A percentile compares a stretch with the other conserved stretches of the same genome.
These are phyloP conservation scores for Kodamaea sp. DNA, from an alignment of 1,139 yeast species.

Conservation along the genomic window DNA sequence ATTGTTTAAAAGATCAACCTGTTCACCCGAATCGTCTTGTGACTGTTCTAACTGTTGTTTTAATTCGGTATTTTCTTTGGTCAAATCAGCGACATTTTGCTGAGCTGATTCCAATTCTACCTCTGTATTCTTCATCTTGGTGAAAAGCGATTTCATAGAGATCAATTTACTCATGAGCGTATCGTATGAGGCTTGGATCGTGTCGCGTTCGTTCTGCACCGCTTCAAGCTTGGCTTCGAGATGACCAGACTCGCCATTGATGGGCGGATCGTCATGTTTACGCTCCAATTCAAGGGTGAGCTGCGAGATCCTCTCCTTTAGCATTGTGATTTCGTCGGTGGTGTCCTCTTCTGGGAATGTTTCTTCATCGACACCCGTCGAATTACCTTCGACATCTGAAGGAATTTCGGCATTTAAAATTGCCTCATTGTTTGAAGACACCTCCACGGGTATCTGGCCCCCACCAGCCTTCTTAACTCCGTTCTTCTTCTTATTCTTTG, in stretches of 20 bases:
- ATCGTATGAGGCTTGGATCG: slow-evolving; percentile 69
- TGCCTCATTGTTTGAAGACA: no score
- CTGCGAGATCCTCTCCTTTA: slow-evolving; percentile 18
- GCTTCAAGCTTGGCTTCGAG: slow-evolving; percentile 2
- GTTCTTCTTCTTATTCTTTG: slow-evolving; percentile 22
- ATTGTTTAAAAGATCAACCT: slow-evolving; percentile 52
- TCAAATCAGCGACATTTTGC: slow-evolving; percentile 29
- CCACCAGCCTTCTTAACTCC: slow-evolving; percentile 10
- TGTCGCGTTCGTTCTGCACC: slow-evolving; percentile 52
- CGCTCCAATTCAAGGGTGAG: slow-evolving; percentile 19
- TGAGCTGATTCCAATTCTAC: slow-evolving; percentile 59
- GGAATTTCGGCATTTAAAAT: no score
- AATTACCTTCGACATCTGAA: neutral
- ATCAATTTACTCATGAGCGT: slow-evolving; percentile 70
- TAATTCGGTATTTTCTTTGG: slow-evolving; percentile 21
- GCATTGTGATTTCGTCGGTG: slow-evolving; percentile 7
- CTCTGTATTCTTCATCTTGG: slow-evolving; percentile 73
- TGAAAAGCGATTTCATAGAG: slow-evolving; percentile 73
- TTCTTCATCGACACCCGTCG: slow-evolving; percentile 1
- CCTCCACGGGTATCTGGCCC: neutral
- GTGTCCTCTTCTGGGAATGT: neutral
- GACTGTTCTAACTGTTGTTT: neutral
- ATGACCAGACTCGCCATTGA: slow-evolving; percentile 1
- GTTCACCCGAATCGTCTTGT: slow-evolving; percentile 37
- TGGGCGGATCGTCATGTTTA: slow-evolving; percentile 3